These are phyloP conservation scores for Secale cereale DNA, from an alignment of 176 grass and related monocot species.

Conservation along the genomic window DNA sequence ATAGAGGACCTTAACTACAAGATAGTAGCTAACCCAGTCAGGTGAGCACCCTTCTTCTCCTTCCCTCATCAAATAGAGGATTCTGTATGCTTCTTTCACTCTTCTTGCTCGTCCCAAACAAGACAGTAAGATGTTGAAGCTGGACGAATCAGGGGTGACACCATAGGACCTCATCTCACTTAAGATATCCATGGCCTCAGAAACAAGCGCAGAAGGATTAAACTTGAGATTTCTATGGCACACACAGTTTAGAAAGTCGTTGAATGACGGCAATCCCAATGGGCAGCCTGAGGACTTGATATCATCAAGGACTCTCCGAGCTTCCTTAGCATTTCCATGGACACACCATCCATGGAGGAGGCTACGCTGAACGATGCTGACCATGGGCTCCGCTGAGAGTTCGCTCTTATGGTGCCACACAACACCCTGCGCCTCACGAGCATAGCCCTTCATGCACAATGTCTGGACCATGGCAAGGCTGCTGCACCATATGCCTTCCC, in stretches of 20 bases:
- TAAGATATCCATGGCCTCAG: conserved; percentile 55
- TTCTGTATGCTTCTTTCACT: conserved; percentile 65
- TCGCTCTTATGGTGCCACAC: conserved; percentile 60
- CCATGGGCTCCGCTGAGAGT: conserved; percentile 25
- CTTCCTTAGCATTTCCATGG: conserved; percentile 54
- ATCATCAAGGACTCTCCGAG: conserved; percentile 41
- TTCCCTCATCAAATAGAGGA: conserved; percentile 58
- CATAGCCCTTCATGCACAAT: conserved; percentile 55
- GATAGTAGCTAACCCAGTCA: conserved; percentile 71
- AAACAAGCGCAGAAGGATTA: conserved; percentile 65
- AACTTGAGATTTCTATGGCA: conserved; percentile 68
- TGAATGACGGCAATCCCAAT: conserved; percentile 45
- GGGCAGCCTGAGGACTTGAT: conserved; percentile 43
- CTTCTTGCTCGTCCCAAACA: conserved; percentile 59
- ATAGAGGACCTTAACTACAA: conserved; percentile 65
- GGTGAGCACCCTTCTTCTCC: conserved; percentile 53
- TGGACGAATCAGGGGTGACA: conserved; percentile 37
- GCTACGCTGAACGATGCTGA: conserved; percentile 40
- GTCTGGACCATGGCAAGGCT: conserved; percentile 50
- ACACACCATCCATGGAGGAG: conserved; percentile 73
- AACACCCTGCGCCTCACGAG: conserved; percentile 42
- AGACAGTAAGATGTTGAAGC: conserved; percentile 79
- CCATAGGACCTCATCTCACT: conserved; percentile 52
- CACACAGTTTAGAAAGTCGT: conserved; percentile 50
- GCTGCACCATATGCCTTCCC: conserved; percentile 29